Base-by-base conservation (phyloP, 352 stramenopile genomes). In the Phytopythium montanum region DNA sequence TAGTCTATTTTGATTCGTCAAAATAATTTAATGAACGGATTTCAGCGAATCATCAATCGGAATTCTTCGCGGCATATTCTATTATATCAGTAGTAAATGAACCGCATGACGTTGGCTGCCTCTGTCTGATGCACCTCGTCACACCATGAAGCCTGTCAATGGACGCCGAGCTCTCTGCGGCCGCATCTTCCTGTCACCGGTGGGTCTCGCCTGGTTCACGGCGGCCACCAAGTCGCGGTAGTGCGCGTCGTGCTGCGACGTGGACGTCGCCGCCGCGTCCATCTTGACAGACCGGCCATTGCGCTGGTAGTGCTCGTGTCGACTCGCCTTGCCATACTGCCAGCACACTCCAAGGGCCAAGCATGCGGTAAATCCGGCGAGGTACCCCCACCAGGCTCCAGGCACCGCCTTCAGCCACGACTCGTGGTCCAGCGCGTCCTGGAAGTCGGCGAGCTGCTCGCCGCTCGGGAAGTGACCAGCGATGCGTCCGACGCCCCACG, bases 401-500 rank as follows among this genome's bases (percentile, higher is more conserved):
- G 72, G 71, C 54, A 85, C 61, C 0, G 62, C 53, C 61, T 83
- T 77, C 18, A 64, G 21, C 57, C 62, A 80, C 14, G 55, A 51
- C 29, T 69, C 66, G 3, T 71, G 51, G 2, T 33, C 45, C n/a
- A 62, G 33, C 9, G n/a, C 60, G 23, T 13, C 38, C 19, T 69
- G 65, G 19, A 59, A 61, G 18, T 62, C 46, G 16, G 63, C 57
- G 34, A 85, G 60, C 21, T 70, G 56, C 33, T 66, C 48, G 21
- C 65, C 66, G 23, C 68, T 80, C 0, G 75, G 72, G 56, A 77
- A 82, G 19, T 70, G 54, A 5, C 75, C 75, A 5, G 63, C 64
- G 51, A 80, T 82, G 68, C 75, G 73, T 31, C 75, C 75, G 39
- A 85, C 50, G 7, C 75, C 75, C 70, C 70, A 82, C 7, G 71